Base-by-base conservation (phyloP, 1,284 basidiomycete species). In the Sanghuangporus baumii region DNA sequence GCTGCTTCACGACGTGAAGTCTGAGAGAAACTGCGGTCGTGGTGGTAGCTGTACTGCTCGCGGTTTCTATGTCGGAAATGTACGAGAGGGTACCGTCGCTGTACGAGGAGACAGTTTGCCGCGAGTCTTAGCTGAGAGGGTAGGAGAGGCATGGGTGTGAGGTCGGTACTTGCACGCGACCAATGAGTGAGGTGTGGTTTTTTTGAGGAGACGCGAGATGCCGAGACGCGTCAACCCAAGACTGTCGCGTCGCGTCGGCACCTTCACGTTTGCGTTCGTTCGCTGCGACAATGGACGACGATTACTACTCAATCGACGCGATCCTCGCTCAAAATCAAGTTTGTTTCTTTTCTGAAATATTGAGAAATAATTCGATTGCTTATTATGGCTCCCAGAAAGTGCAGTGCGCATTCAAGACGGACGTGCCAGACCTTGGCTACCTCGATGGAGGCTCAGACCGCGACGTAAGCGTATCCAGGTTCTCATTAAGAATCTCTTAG, bases 261-360 rank as follows among this genome's bases (percentile, higher is more conserved):
- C 60, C 52, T 50, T 46, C 34, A 55, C 47, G 36, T 59, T 46
- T 55, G 31, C 47, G 36, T 59, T 46, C 57, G 31, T 37, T 23
- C 20, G 48, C 26, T 6, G 40, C 61, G 59, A 46, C 50, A 58
- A 93, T 93, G 91, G 90, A 94, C 65, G 81, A 87, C 69, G 91
- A 94, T 71, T 96, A 95, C 73, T 95, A 90, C 74, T 93, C 90
- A 0, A 83, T 94, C 60, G 90, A 93, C 60, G 84, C 91, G 4
- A 95, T 96, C 66, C 81, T 96, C 20, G 89, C 93, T 16, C 93
- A 94, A 70, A 94, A 95, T 70, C 94, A 95, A 79, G 91, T 87
- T 68, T 46, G 73, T 68, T 8, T 36, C 16, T 20, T 23, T 43
- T 52, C 26, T 8, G 6, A 55, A n/a, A 20, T n/a, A 7, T n/a